These are phyloP conservation scores for Trichosporon ovoides DNA, from an alignment of 1,284 basidiomycete genomes.

Conservation along the genomic window DNA sequence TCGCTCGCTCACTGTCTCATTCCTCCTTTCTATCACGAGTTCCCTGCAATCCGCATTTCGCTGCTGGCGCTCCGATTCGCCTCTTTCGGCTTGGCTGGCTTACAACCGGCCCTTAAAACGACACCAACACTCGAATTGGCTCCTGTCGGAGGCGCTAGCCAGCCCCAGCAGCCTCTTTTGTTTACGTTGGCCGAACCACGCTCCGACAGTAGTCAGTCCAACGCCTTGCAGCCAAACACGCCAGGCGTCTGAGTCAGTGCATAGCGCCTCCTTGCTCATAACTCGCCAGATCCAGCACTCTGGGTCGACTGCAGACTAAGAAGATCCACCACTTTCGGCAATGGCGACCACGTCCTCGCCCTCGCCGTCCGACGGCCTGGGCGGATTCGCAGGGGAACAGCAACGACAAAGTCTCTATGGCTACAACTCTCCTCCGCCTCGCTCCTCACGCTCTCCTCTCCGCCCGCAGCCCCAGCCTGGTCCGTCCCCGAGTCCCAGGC, in stretches of 20 bases:
- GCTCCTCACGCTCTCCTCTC: background rate
- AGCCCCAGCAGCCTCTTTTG: background rate
- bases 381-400: background rate
- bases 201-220: too few relatives aligned
- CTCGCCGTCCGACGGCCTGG: conserved; percentile 1
- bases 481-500: background rate
- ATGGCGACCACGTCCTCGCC: background rate
- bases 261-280: too few relatives aligned
- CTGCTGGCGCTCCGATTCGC: background rate
- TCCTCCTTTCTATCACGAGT: too few relatives aligned
- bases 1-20: too few relatives aligned
- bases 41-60: background rate
- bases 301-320: too few relatives aligned
- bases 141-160: background rate
- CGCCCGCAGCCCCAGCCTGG: background rate
- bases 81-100: background rate
- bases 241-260: background rate
- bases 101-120: background rate
- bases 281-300: too few relatives aligned
- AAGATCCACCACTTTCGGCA: background rate
- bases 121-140: background rate
- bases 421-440: background rate
- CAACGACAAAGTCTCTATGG: background rate
- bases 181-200: background rate
- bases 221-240: background rate